These are phyloP conservation scores for Jatropha curcas DNA, from an alignment of 345 rosid species.

Conservation along the genomic window DNA sequence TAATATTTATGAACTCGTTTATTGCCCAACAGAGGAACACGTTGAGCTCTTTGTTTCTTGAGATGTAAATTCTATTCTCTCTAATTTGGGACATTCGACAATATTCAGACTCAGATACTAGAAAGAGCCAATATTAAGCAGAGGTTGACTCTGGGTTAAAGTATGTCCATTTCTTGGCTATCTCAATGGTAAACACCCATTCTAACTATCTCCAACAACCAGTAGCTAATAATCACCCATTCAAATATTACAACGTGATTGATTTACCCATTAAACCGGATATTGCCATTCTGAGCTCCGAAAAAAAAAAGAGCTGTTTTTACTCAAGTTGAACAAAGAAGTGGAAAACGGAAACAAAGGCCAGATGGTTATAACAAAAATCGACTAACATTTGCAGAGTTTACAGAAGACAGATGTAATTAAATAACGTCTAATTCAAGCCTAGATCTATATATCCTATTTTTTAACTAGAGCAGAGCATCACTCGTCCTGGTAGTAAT, in stretches of 20 bases:
- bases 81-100: not conserved
- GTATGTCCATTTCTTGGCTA: not conserved
- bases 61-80: not conserved
- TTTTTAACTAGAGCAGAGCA: constrained; percentile 3
- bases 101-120: not conserved
- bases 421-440: not conserved
- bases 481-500: not conserved
- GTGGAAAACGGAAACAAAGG: not conserved
- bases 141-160: not conserved
- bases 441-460: constrained; percentile 23
- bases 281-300: not conserved
- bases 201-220: not conserved
- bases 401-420: not conserved
- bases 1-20: not conserved
- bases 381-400: constrained; percentile 6
- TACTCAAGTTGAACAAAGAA: not conserved
- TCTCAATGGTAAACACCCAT: not conserved
- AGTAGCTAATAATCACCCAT: not conserved
- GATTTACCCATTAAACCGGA: not conserved
- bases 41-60: not conserved
- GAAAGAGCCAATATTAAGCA: not conserved
- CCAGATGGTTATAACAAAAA: not conserved
- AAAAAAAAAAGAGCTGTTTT: not conserved
- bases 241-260: not conserved
- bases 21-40: not conserved